Evolutionary conservation across 257 asterid species (phyloP).

Genomic region (Linaria vulgaris): DNA sequence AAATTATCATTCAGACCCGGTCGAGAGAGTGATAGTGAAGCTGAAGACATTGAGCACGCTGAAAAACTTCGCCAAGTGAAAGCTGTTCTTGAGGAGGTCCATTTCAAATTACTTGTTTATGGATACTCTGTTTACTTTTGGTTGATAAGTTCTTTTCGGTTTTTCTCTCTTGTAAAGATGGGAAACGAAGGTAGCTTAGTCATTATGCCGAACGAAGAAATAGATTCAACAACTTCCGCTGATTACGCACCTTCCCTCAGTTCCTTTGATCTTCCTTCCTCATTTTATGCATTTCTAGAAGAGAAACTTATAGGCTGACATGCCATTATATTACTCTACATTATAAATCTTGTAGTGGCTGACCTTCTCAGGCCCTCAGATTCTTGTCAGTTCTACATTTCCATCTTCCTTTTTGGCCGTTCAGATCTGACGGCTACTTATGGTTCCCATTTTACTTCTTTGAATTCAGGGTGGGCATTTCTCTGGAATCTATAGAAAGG

Average conservation of each 20-base stretch:
- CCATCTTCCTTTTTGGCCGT: constrained; percentile 8
- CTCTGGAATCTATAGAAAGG: constrained; percentile 96
- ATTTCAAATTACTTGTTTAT: constrained; percentile 20
- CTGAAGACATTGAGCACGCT: constrained; percentile 94
- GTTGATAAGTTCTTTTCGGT: constrained; percentile 9
- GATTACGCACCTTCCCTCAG: too few species aligned
- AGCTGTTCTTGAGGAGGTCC: constrained; percentile 99
- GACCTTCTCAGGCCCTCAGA: background rate
- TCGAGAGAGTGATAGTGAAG: constrained; percentile 95
- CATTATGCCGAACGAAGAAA: too few species aligned
- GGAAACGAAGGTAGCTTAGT: too few species aligned
- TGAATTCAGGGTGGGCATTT: constrained; percentile 91
- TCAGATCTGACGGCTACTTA: background rate
- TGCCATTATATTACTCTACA: too few species aligned
- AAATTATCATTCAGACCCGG: constrained; percentile 62
- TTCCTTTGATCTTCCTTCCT: too few species aligned
- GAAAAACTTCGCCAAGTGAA: constrained; percentile 99
- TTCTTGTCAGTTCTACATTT: background rate
- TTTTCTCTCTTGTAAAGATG: too few species aligned
- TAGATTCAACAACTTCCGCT: too few species aligned
- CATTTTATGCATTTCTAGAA: too few species aligned
- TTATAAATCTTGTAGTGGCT: background rate
- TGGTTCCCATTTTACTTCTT: constrained; percentile 4
- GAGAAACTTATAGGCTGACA: too few species aligned
- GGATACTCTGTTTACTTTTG: constrained; percentile 18